Evolutionary conservation across 1,284 basidiomycete genomes (phyloP).

Genomic region (Puccinia polysora): DNA sequence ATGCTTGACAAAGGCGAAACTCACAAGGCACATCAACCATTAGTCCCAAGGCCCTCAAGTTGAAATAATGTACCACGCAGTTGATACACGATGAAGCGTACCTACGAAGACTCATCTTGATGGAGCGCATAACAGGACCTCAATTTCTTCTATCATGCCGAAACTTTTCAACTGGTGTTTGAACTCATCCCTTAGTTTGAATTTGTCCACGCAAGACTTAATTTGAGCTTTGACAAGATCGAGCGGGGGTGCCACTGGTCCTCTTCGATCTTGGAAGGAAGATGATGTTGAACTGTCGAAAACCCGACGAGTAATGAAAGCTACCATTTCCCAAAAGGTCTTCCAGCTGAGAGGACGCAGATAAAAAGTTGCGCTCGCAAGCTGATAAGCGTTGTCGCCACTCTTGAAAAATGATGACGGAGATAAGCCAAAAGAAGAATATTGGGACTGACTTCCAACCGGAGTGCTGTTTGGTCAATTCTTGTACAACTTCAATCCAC

Average conservation of each 20-base stretch:
- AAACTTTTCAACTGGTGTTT: too few relatives aligned
- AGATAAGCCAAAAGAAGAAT: neutral
- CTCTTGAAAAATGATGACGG: neutral
- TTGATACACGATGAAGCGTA: too few relatives aligned
- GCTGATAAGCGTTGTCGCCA: neutral
- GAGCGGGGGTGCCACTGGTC: neutral
- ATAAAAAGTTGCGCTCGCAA: neutral
- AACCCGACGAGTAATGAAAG: slow-evolving; percentile 7
- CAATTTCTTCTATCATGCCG: too few relatives aligned
- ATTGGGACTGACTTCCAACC: slow-evolving; percentile 54
- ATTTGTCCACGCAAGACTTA: slow-evolving; percentile 5
- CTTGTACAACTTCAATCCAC: slow-evolving; percentile 56
- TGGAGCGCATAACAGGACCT: too few relatives aligned
- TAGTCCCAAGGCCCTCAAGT: too few relatives aligned
- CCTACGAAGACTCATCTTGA: too few relatives aligned
- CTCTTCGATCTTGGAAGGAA: neutral
- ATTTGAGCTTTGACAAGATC: slow-evolving; percentile 18
- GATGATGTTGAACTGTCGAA: neutral
- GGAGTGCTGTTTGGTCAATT: slow-evolving; percentile 55
- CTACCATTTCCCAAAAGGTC: slow-evolving; percentile 35
- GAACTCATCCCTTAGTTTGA: slow-evolving; percentile 16
- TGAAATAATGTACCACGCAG: too few relatives aligned
- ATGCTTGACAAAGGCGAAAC: too few relatives aligned
- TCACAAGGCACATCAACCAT: too few relatives aligned
- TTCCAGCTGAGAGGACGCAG: slow-evolving; percentile 6